Evolutionary conservation across 257 asterid species (phyloP), one percentile per base, ranked within the genome.

Genomic region (Capsicum pubescens): DNA sequence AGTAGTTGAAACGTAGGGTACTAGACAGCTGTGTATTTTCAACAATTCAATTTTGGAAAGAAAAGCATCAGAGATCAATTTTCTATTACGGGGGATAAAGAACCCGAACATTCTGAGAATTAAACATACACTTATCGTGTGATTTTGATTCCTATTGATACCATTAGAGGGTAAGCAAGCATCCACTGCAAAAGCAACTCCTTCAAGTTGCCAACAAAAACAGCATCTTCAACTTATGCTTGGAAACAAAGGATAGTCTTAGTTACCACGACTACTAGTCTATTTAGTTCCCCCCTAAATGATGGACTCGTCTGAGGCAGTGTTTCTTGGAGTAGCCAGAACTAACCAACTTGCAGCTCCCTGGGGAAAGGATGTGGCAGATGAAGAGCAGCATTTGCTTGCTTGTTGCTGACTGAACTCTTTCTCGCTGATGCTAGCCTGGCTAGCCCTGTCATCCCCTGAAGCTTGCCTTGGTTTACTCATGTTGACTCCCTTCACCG

Each of bases 271-370:
- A 67, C 11, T 48, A 48, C 42, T 46, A 72, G 12, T 52, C 48
- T 13, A 26, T 76, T 12, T 52, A 50, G 46, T 50, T 76, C 46
- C 46, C 46, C 46, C 21, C 63, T 77, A 77, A 54, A 77, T 89
- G 88, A 83, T 86, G 48, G 91, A 92, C 58, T 91, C 90, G 68
- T 89, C 90, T 12, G 93, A 85, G 66, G 89, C 91, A 14, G 90
- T 61, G 79, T 92, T 78, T 81, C 85, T 92, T 68, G 88, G 86
- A 85, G 91, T 83, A 32, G 95, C 90, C 81, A 94, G 86, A 26
- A 97, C 96, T 82, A 92, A 88, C 97, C 97, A 93, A 71, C 88
- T 91, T 7, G 90, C 90, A 60, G 79, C 87, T 48, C 80, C 89
- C 11, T 87, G 46, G 19, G 91, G 78, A 71, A 89, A 64, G 77